These are phyloP conservation scores for Albatrellus ellisii DNA, from an alignment of 768 basidiomycete species.

Conservation along the genomic window DNA sequence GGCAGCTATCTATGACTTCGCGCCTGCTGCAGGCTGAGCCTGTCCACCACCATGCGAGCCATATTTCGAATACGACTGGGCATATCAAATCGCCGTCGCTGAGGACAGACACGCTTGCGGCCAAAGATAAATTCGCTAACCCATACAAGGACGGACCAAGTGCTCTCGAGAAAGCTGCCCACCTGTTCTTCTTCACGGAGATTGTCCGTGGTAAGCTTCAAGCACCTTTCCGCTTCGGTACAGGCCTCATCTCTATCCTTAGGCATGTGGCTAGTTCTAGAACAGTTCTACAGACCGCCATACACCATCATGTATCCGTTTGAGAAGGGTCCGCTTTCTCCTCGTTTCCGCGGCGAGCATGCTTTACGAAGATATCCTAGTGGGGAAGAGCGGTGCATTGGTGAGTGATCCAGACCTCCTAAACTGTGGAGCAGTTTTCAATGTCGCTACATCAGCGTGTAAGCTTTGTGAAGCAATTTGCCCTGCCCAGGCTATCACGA, in stretches of 20 bases:
- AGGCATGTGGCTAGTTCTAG: conserved; percentile 98
- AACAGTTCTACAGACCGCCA: conserved; percentile 86
- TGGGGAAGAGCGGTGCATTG: conserved; percentile 98
- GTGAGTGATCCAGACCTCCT: conserved; percentile 31
- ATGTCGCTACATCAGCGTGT: conserved; percentile 50
- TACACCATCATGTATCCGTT: conserved; percentile 99
- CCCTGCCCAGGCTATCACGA: conserved; percentile 98
- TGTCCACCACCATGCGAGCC: conserved; percentile 3
- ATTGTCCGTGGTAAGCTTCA: conserved; percentile 72
- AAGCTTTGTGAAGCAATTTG: conserved; percentile 99
- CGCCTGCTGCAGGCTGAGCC: conserved; percentile 16
- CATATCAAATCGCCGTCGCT: conserved; percentile 21
- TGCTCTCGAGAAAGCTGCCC: conserved; percentile 92
- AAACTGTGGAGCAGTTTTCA: not conserved
- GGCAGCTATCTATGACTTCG: conserved; percentile 34
- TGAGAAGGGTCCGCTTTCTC: conserved; percentile 95
- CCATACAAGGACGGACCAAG: conserved; percentile 71
- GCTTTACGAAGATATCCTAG: conserved; percentile 92
- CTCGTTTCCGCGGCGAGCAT: conserved; percentile 97
- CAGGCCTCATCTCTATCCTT: not conserved
- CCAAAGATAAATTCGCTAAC: conserved; percentile 36
- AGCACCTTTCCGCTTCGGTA: not conserved
- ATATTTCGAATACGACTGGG: conserved; percentile 14
- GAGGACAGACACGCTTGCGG: conserved; percentile 22
- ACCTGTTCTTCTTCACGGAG: conserved; percentile 98